Percentiles rank a stretch among this genome's conserved stretches.
Conservation (phyloP, 805 yeast species). For the Helenozyma rhizophorensis region DNA sequence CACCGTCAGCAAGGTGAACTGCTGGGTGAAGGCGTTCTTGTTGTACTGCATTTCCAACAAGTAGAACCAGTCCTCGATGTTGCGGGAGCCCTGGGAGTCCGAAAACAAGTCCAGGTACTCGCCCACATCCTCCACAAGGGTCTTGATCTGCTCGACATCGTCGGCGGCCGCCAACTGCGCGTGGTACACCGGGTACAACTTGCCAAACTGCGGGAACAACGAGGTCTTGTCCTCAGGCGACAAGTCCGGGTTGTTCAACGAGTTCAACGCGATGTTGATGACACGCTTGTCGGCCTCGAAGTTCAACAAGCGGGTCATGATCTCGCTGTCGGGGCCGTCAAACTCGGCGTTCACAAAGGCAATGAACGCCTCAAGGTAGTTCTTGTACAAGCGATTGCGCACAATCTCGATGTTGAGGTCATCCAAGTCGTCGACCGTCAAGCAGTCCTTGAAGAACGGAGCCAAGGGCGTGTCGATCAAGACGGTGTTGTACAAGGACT, state of each 20-base stretch:
- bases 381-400: constrained; percentile 86
- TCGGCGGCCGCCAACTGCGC: constrained; percentile 68
- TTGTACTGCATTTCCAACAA: constrained; percentile 88
- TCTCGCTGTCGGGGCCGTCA: constrained; percentile 72
- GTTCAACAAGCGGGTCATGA: constrained; percentile 70
- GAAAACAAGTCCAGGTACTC: constrained; percentile 59
- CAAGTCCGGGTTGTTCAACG: constrained; percentile 74
- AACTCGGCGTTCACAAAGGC: constrained; percentile 58
- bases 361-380: constrained; percentile 85
- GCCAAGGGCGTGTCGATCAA: constrained; percentile 96
- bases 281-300: constrained; percentile 96
- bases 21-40: constrained; percentile 92
- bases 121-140: constrained; percentile 57
- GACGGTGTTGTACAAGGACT: constrained; percentile 87
- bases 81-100: constrained; percentile 41
- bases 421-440: constrained; percentile 83
- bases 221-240: constrained; percentile 64
- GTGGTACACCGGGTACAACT: constrained; percentile 67
- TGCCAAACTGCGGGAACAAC: constrained; percentile 80
- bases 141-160: constrained; percentile 79
- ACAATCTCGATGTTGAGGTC: constrained; percentile 94
- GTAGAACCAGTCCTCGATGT: constrained; percentile 92
- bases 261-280: constrained; percentile 86
- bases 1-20: constrained; percentile 81
- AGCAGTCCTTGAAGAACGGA: constrained; percentile 88